Evolutionary conservation across 2,329 filamentous ascomycete species (phyloP).

Genomic region (Plectosphaerella sp.): DNA sequence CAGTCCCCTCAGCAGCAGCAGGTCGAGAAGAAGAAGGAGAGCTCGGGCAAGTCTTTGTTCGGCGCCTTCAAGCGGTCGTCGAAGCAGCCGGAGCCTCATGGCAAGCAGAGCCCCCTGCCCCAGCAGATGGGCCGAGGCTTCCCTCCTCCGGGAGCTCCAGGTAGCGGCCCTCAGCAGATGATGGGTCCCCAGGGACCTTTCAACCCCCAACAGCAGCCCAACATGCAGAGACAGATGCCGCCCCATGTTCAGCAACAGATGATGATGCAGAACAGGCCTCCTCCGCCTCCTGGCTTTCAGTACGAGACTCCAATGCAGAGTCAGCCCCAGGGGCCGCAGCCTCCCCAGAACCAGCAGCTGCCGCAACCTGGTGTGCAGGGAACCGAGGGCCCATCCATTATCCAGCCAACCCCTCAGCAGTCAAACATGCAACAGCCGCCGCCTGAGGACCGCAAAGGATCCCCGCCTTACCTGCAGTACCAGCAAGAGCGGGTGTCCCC

Average conservation of each 20-base stretch:
- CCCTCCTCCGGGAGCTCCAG: not conserved
- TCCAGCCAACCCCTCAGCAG: not conserved
- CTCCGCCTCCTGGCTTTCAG: no score
- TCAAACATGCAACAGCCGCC: not conserved
- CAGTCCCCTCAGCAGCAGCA: constrained; percentile 2
- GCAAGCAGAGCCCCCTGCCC: constrained; percentile 1
- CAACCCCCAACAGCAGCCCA: not conserved
- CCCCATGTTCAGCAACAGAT: constrained; percentile 1
- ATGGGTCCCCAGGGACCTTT: not conserved
- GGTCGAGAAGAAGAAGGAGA: constrained; percentile 13
- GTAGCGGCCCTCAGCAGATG: not conserved
- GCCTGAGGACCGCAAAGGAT: not conserved
- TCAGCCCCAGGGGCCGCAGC: not conserved
- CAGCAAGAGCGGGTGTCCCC: constrained; percentile 3
- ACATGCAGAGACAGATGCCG: not conserved
- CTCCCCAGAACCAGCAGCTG: not conserved
- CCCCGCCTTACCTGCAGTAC: constrained; percentile 2
- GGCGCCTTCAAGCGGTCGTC: constrained; percentile 18
- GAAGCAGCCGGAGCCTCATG: constrained; percentile 15
- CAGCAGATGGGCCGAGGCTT: constrained; percentile 1
- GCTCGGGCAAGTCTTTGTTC: constrained; percentile 16
- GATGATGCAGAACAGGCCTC: not conserved
- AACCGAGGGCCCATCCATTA: no score
- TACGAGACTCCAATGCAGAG: not conserved
- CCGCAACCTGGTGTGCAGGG: not conserved